Percentiles rank a stretch among this genome's conserved stretches.
Conservation (phyloP, 2,329 filamentous ascomycete species). For the Penicillium nordicum region DNA sequence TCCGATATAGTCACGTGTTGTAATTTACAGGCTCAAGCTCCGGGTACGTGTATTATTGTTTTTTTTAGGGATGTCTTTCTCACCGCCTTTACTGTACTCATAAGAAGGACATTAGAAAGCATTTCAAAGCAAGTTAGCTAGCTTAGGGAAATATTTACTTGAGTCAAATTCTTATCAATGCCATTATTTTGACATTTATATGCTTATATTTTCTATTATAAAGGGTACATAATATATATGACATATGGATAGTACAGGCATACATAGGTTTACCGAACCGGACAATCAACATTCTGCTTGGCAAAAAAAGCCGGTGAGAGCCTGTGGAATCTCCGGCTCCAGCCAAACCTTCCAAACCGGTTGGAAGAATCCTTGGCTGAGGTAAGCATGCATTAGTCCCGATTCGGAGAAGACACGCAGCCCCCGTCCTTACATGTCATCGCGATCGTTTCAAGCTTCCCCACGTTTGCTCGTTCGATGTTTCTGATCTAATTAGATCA, state of each 20-base stretch:
- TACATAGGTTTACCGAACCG: background rate
- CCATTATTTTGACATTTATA: background rate
- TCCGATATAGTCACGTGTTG: conserved; percentile 24
- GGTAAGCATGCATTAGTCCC: conserved; percentile 25
- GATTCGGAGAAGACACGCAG: conserved; percentile 33
- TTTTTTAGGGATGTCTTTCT: background rate
- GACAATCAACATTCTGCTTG: background rate
- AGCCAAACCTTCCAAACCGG: background rate
- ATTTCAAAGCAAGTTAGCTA: background rate
- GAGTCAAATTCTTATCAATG: fast-evolving
- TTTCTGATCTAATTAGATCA: conserved; percentile 24
- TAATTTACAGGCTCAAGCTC: background rate
- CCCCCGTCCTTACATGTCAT: conserved; percentile 15
- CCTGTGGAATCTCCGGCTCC: background rate
- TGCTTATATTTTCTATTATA: fast-evolving
- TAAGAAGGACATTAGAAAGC: background rate
- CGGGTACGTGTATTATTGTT: background rate
- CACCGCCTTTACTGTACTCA: background rate
- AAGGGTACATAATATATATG: background rate
- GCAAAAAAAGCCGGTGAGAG: background rate
- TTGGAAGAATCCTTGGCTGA: background rate
- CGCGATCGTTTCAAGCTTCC: conserved; percentile 7
- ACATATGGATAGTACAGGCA: no score
- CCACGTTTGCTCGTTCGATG: conserved; percentile 20
- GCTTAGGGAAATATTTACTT: background rate